These are phyloP conservation scores for Cercospora sp. DNA, from an alignment of 2,329 filamentous ascomycete species.

Conservation along the genomic window DNA sequence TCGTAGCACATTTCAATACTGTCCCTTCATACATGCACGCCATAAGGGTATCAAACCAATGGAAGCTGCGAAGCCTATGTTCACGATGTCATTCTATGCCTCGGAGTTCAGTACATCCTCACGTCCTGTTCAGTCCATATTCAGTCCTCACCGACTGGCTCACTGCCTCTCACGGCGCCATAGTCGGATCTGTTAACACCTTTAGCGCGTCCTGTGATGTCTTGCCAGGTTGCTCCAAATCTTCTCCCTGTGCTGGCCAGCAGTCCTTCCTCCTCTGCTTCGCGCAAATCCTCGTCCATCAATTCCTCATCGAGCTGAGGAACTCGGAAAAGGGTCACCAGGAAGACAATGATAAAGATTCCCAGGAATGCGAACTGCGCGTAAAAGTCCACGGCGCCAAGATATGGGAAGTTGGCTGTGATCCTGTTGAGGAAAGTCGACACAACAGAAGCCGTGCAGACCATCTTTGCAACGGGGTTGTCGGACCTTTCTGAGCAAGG, in stretches of 20 bases:
- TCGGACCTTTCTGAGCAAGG: conserved; percentile 77
- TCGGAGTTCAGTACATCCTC: conserved; percentile 11
- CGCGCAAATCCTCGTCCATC: conserved; percentile 84
- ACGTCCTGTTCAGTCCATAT: neutral
- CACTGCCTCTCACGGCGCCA: conserved; percentile 16
- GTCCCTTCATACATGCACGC: neutral
- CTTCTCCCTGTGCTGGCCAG: conserved; percentile 78
- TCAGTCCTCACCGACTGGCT: conserved; percentile 3
- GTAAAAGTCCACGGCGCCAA: conserved; percentile 93
- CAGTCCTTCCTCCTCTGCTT: conserved; percentile 89
- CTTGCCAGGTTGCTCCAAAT: conserved; percentile 85
- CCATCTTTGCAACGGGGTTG: conserved; percentile 69
- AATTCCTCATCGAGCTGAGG: conserved; percentile 75
- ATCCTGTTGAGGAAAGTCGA: conserved; percentile 92
- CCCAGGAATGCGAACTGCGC: conserved; percentile 86
- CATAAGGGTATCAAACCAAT: conserved; percentile 8
- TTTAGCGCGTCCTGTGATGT: conserved; percentile 66
- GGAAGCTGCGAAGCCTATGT: neutral
- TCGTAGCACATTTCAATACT: neutral
- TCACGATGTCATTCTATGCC: conserved; percentile 5
- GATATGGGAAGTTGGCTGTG: conserved; percentile 91
- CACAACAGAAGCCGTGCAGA: conserved; percentile 89
- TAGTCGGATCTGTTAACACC: conserved; percentile 34
- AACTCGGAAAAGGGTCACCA: conserved; percentile 76
- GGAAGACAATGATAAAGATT: conserved; percentile 77